Percentiles rank a stretch among this genome's conserved stretches.
phyloP scores from a whole-genome alignment of 2,329 filamentous ascomycete species.

The Botryotinia narcissicola region DNA sequence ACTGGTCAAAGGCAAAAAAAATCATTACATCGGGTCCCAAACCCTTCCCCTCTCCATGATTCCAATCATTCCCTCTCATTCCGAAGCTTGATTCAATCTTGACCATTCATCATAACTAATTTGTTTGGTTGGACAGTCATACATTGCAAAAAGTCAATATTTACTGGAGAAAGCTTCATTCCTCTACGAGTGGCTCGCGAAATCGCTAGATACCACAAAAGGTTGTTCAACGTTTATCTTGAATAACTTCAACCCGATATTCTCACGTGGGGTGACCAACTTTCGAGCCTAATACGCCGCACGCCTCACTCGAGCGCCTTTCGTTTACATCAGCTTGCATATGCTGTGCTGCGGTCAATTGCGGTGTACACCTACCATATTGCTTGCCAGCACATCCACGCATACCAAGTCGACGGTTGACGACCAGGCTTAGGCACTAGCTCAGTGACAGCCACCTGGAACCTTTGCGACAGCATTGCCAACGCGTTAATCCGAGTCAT shows the following conservation, averaged over 20 bases:
- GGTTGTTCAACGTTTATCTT: constrained; percentile 32
- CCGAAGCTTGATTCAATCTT: constrained; percentile 27
- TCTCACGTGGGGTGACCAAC: constrained; percentile 35
- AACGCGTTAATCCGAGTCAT: constrained; percentile 23
- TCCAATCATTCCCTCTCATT: constrained; percentile 18
- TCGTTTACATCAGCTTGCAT: constrained; percentile 55
- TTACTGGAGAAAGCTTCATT: constrained; percentile 33
- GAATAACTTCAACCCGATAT: constrained; percentile 25
- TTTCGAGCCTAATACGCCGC: constrained; percentile 32
- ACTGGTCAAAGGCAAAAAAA: constrained; percentile 36
- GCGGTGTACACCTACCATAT: constrained; percentile 48
- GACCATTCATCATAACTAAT: constrained; percentile 36
- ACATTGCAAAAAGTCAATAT: constrained; percentile 25
- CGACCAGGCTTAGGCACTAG: constrained; percentile 35
- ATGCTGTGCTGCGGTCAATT: constrained; percentile 55
- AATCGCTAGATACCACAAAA: constrained; percentile 27
- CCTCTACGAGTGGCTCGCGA: constrained; percentile 31
- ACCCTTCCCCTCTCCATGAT: constrained; percentile 34
- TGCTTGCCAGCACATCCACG: constrained; percentile 61
- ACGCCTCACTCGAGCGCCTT: constrained; percentile 43
- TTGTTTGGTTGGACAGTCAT: constrained; percentile 36
- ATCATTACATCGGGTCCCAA: constrained; percentile 30
- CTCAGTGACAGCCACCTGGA: constrained; percentile 29
- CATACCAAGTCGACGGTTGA: constrained; percentile 52
- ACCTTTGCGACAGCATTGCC: constrained; percentile 31